Evolutionary conservation across 441 rosid genomes (phyloP), one percentile per base, ranked within the genome.

Genomic region (Gossypium aridum): DNA sequence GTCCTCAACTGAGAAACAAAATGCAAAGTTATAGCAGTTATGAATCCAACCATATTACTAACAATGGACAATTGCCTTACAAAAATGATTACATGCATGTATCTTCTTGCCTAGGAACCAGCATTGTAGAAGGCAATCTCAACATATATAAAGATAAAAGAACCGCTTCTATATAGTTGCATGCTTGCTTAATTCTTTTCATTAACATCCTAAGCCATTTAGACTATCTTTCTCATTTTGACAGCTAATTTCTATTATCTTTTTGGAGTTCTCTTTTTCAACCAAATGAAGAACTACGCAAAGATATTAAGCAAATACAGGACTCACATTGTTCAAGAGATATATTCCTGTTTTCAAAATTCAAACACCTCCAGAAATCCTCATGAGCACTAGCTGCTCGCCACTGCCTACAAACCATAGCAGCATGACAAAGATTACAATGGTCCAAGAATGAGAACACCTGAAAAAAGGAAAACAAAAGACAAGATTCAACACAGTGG

Each of bases 361-460:
- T 87, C 84, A 94, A 83, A 82, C 86, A 83, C 84, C 85, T 96
- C 98, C 99, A 96, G 72, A 92, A 94, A 78, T 93, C 98, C 80
- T 96, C 99, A 87, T 96, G 99, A 60, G 95, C 83, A 82, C 96
- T 94, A 75, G 98, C 98, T 76, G 82, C 81, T 86, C 92, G 92
- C 99, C 99, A 96, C 86, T 92, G 98, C 78, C 87, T 86, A 83
- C 99, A 94, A 43, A 96, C 98, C 85, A 88, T 86, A 51, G 95
- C 97, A 72, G 98, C 94, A 71, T 85, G 88, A 78, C 98, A 92
- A 47, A 96, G 92, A 85, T 89, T 87, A 70, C 76, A 74, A 45
- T 88, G 90, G 75, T 88, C 87, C 92, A 94, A 84, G 85, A 94
- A 92, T 49, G 98, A 92, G 82, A 96, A 96, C 47, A 96, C 99